Evolutionary conservation across 192 early-diverging fungal genomes (phyloP).

Genomic region (Thamnidium elegans): DNA sequence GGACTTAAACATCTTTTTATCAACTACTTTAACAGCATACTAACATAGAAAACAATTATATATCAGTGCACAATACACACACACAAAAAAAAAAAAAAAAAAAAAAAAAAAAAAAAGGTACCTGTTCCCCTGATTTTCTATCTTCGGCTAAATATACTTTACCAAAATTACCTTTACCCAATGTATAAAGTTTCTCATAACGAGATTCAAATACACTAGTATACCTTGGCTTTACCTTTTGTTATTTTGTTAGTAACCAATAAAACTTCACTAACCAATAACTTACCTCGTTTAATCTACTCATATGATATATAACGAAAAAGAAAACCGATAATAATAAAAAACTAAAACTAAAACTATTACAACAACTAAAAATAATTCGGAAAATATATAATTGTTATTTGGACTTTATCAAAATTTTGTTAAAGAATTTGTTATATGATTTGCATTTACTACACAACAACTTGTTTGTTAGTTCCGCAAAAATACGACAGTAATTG

Average conservation of each 20-base stretch:
- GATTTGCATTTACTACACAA: not conserved
- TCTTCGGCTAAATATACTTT: constrained; percentile 60
- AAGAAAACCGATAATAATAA: not conserved
- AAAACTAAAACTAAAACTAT: not conserved
- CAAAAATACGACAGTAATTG: too few relatives aligned
- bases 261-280: not conserved
- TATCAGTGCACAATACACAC: too few relatives aligned
- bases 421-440: constrained; percentile 8
- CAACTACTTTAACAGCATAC: constrained; percentile 61
- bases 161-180: constrained; percentile 63
- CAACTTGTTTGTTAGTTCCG: too few relatives aligned
- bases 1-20: constrained; percentile 54
- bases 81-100: not conserved
- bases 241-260: not conserved
- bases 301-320: not conserved
- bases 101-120: constrained; percentile 9
- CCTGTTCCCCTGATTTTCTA: constrained; percentile 41
- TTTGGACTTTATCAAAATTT: not conserved
- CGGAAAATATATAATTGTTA: too few relatives aligned
- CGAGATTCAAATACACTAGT: constrained; percentile 6
- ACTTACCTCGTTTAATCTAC: constrained; percentile 13
- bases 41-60: constrained; percentile 12
- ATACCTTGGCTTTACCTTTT: constrained; percentile 8
- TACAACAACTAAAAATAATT: too few relatives aligned
- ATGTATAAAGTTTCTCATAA: constrained; percentile 26